These are phyloP conservation scores for Populus hybrid DNA, from an alignment of 441 rosid species.

Conservation along the genomic window DNA sequence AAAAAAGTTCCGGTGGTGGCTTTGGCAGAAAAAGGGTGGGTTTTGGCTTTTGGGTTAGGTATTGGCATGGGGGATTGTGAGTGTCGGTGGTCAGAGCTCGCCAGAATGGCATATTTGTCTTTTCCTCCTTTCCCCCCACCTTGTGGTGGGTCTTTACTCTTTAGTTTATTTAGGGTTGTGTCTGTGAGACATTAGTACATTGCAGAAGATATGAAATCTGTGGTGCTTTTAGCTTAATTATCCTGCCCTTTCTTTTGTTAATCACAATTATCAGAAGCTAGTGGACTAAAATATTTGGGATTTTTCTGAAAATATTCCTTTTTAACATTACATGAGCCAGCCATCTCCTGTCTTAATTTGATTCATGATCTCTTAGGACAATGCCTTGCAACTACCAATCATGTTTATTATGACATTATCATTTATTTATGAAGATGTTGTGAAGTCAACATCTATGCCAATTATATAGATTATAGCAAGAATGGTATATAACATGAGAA, in stretches of 20 bases:
- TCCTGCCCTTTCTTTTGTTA: no score
- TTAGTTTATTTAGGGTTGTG: not conserved
- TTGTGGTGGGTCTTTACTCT: not conserved
- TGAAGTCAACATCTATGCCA: no score
- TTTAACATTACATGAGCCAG: not conserved
- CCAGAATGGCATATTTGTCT: not conserved
- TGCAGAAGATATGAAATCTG: not conserved
- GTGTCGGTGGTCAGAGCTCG: constrained; percentile 6
- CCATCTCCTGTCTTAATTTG: no score
- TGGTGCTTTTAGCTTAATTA: no score
- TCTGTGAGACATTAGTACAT: not conserved
- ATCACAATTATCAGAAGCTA: not conserved
- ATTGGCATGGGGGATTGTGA: not conserved
- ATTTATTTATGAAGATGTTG: no score
- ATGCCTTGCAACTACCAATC: no score
- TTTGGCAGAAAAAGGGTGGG: not conserved
- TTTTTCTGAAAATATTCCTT: no score
- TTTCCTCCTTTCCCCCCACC: not conserved
- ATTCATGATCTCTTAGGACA: no score
- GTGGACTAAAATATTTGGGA: not conserved
- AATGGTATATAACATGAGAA: no score
- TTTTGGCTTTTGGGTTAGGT: not conserved
- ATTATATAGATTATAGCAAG: no score
- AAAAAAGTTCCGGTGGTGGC: not conserved
- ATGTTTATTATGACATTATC: no score